Percentiles rank a stretch among this genome's conserved stretches.
phyloP scores from a whole-genome alignment of 2,329 filamentous ascomycete species.

The Scedosporium aurantiacum region DNA sequence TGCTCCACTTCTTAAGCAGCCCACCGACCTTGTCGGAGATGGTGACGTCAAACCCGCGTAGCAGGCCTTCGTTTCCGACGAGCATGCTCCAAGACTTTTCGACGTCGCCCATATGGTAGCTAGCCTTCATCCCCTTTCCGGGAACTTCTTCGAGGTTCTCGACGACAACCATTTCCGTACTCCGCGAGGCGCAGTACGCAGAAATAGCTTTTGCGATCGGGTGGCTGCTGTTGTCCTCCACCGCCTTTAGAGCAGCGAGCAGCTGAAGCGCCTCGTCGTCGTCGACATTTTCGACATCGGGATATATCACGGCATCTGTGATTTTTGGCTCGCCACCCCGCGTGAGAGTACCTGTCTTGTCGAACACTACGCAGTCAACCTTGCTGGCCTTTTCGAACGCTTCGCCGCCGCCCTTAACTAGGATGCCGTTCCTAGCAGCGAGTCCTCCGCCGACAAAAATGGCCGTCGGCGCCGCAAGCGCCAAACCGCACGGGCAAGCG shows the following conservation, averaged over 20 bases:
- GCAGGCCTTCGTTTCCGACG: slow-evolving; percentile 64
- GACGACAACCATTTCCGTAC: slow-evolving; percentile 21
- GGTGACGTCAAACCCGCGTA: slow-evolving; percentile 36
- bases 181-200: slow-evolving; percentile 40
- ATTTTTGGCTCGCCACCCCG: slow-evolving; percentile 61
- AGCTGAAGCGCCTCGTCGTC: slow-evolving; percentile 21
- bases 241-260: slow-evolving; percentile 42
- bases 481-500: slow-evolving; percentile 75
- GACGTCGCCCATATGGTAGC: slow-evolving; percentile 24
- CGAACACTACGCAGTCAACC: slow-evolving; percentile 70
- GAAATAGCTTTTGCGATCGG: slow-evolving; percentile 63
- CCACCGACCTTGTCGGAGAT: slow-evolving; percentile 23
- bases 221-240: slow-evolving; percentile 65
- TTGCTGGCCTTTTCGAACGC: slow-evolving; percentile 76
- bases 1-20: slow-evolving; percentile 45
- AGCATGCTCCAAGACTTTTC: slow-evolving; percentile 37
- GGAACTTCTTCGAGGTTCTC: slow-evolving; percentile 52
- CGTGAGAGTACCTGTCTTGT: slow-evolving; percentile 80
- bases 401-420: slow-evolving; percentile 75
- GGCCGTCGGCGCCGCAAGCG: slow-evolving; percentile 75
- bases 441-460: slow-evolving; percentile 74
- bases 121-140: slow-evolving; percentile 58
- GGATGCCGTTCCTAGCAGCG: slow-evolving; percentile 67
- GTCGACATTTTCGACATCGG: slow-evolving; percentile 9
- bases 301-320: slow-evolving; percentile 39